Base-by-base conservation (phyloP, 2,329 filamentous ascomycete genomes). In the Colletotrichum lindemuthianum region DNA sequence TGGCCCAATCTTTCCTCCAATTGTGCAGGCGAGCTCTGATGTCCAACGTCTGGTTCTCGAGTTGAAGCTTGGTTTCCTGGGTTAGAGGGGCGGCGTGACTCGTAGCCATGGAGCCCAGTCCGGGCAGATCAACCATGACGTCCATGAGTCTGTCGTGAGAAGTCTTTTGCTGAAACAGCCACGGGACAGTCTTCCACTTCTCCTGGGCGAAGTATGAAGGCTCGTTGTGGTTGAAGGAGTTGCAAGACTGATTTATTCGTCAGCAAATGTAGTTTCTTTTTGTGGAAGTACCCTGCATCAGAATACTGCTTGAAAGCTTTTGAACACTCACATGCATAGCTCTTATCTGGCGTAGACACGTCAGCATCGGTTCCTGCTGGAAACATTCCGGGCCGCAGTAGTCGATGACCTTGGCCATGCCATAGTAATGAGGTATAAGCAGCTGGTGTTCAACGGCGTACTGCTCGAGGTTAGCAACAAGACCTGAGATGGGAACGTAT, bases 301-400 rank as follows among this genome's bases (percentile, higher is more conserved):
- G 24, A 24, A 13, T 4, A 4, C 9, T 13, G 15, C 39, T 12
- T 4, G 6, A 15, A 3, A 2, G 5, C 1, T 13, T 7, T 6
- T 2, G 5, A 2, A 33, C 3, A 36, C 60, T 64, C 49, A 55
- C 60, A 11, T 60, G 60, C 9, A 60, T 41, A 6, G 49, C 56
- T 34, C 49, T 48, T 7, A 59, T 53, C 2, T 60, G 57, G 4
- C 60, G 43, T 7, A 60, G 36, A 8, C n/a, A 45, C 6, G 60
- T 59, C 41, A 64, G 34, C 48, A 64, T 60, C 3, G 60, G 56
- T 34, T 64, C 60, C 32, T 50, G 36, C 33, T 59, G 56, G 16
- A 64, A 64, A 36, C 44, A 60, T 4, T 59, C 50, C 13, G 60
- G 56, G 3, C 60, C 60, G 32, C 60, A 64, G 13, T 39, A 50